Evolutionary conservation across 768 basidiomycete species (phyloP).

Genomic region (Trametes villosa): DNA sequence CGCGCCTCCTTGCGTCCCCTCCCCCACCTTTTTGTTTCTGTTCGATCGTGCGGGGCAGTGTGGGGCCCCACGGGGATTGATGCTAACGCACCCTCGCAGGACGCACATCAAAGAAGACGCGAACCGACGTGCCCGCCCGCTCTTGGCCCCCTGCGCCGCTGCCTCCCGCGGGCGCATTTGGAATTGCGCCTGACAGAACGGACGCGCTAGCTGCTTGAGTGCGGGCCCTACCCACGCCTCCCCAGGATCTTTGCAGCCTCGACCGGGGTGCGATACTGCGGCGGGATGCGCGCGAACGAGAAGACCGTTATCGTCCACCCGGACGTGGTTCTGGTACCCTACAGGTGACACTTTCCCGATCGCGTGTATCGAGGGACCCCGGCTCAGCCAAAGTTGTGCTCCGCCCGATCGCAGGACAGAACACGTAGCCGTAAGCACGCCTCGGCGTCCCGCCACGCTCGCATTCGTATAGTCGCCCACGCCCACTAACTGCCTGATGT

Average conservation of each 20-base stretch:
- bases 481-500: background rate
- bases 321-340: conserved; percentile 80
- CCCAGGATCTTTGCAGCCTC: background rate
- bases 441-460: background rate
- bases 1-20: background rate
- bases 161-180: background rate
- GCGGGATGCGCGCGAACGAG: conserved; percentile 67
- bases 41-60: conserved; percentile 4
- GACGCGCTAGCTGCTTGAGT: background rate
- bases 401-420: conserved; percentile 36
- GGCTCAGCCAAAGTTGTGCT: background rate
- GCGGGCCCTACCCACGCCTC: background rate
- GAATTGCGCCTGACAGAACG: too few relatives aligned
- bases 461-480: background rate
- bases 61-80: conserved; percentile 21
- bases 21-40: background rate
- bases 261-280: background rate
- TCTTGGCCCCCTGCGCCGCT: background rate
- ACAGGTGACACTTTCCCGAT: conserved; percentile 47
- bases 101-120: background rate
- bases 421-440: conserved; percentile 42
- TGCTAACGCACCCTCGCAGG: background rate
- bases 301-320: conserved; percentile 66
- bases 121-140: background rate
- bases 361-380: background rate